Evolutionary conservation across 1,284 basidiomycete species (phyloP).

Genomic region (Tylopilus orsonianus): DNA sequence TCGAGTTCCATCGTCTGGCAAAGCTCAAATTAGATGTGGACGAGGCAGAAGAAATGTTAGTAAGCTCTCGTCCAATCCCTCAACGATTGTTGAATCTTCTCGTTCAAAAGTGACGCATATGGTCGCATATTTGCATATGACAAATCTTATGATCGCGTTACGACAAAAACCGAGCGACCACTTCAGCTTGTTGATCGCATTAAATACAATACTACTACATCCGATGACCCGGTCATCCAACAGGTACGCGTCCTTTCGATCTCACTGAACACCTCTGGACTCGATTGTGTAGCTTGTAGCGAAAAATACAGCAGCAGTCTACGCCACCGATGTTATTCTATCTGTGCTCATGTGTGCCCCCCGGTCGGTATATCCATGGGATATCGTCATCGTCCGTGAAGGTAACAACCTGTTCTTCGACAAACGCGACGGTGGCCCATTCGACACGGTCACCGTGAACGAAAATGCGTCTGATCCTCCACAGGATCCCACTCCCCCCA

Average conservation of each 20-base stretch:
- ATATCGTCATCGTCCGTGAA: constrained; percentile 93
- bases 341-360: constrained; percentile 96
- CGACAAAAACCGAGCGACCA: constrained; percentile 88
- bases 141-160: constrained; percentile 93
- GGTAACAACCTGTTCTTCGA: constrained; percentile 96
- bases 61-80: constrained; percentile 16
- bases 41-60: constrained; percentile 84
- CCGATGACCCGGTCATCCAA: constrained; percentile 95
- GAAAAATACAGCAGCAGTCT: constrained; percentile 82
- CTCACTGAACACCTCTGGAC: constrained; percentile 8
- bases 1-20: constrained; percentile 91
- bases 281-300: constrained; percentile 59
- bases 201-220: constrained; percentile 97
- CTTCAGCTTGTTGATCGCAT: constrained; percentile 93
- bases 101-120: constrained; percentile 67
- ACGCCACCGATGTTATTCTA: constrained; percentile 95
- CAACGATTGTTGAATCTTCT: constrained; percentile 2
- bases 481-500: constrained; percentile 77
- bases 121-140: constrained; percentile 94
- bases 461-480: constrained; percentile 98
- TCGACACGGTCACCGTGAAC: constrained; percentile 97
- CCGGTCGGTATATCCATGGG: constrained; percentile 97
- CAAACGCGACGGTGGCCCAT: constrained; percentile 97
- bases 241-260: constrained; percentile 48
- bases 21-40: constrained; percentile 94